phyloP scores from a whole-genome alignment of 2,329 filamentous ascomycete genomes.

The Chlorencoelia australis region DNA sequence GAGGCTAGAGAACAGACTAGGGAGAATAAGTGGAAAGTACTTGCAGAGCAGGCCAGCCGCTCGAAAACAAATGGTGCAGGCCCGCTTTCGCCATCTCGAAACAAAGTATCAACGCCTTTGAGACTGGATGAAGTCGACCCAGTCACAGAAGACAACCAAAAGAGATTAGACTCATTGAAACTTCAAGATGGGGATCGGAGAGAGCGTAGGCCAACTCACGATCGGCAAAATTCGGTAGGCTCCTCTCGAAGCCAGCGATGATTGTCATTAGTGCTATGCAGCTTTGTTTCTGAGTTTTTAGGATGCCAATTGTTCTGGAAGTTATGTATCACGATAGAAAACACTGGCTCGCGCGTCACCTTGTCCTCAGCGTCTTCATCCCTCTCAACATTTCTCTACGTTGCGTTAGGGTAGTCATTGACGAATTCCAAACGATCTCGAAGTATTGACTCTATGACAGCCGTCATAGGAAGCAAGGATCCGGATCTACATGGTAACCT shows the following conservation, averaged over 20 bases:
- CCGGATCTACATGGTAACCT: constrained; percentile 9
- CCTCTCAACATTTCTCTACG: constrained; percentile 2
- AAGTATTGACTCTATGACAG: too few relatives aligned
- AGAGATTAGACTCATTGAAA: constrained; percentile 80
- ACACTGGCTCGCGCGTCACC: constrained; percentile 22
- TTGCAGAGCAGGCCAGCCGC: constrained; percentile 70
- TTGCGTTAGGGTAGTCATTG: constrained; percentile 12
- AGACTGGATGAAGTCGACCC: constrained; percentile 69
- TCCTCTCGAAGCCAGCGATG: constrained; percentile 30
- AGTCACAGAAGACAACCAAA: constrained; percentile 71
- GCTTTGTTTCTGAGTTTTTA: constrained; percentile 22
- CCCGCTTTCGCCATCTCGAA: constrained; percentile 27
- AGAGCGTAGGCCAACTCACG: constrained; percentile 43
- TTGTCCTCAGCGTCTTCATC: constrained; percentile 10
- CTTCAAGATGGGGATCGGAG: constrained; percentile 70
- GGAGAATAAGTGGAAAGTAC: constrained; percentile 79
- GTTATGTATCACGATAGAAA: constrained; percentile 18
- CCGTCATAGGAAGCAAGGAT: constrained; percentile 7
- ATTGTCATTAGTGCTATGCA: constrained; percentile 22
- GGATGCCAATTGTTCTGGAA: constrained; percentile 10
- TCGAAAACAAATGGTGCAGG: constrained; percentile 40
- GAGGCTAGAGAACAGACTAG: constrained; percentile 73
- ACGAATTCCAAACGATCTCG: constrained; percentile 16
- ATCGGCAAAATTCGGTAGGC: constrained; percentile 50
- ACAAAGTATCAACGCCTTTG: constrained; percentile 35